Percentiles rank a stretch among this genome's conserved stretches.
phyloP scores from a whole-genome alignment of 2,329 filamentous ascomycete genomes.

The Camptophora hylomeconis region DNA sequence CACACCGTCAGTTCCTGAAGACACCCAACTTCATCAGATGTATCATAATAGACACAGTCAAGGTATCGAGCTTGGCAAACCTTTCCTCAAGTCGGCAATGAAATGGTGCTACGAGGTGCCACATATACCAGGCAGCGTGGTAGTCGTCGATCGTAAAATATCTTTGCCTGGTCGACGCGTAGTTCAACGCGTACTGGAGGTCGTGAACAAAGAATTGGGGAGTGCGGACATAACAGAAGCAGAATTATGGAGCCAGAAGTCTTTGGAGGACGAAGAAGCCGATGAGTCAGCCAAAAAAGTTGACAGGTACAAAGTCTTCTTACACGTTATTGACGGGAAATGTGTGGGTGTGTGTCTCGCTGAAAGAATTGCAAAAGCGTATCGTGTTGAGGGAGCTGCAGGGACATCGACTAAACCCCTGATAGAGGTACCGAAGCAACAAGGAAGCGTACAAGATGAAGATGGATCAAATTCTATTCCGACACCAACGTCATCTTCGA shows the following conservation, averaged over 20 bases:
- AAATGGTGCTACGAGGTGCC: conserved; percentile 39
- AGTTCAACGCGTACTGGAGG: conserved; percentile 44
- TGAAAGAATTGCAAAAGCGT: conserved; percentile 47
- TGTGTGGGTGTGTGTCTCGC: conserved; percentile 50
- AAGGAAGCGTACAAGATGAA: not conserved
- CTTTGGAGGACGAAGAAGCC: conserved; percentile 18
- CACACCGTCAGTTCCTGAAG: conserved; percentile 47
- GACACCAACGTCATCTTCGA: conserved; percentile 4
- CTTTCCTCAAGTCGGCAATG: conserved; percentile 39
- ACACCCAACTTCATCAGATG: conserved; percentile 48
- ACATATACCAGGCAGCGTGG: conserved; percentile 39
- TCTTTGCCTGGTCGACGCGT: conserved; percentile 37
- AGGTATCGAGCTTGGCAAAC: conserved; percentile 48
- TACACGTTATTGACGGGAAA: conserved; percentile 48
- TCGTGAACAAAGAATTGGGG: conserved; percentile 50
- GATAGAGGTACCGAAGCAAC: too few relatives aligned
- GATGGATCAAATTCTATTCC: conserved; percentile 1
- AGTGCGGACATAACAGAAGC: conserved; percentile 46
- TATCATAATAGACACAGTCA: conserved; percentile 50
- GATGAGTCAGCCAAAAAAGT: conserved; percentile 21
- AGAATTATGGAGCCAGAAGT: conserved; percentile 42
- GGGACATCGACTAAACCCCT: too few relatives aligned
- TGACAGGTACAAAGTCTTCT: conserved; percentile 46
- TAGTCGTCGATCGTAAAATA: conserved; percentile 44
- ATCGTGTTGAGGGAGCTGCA: conserved; percentile 30